phyloP scores from a whole-genome alignment of 768 basidiomycete species.

The Cyathus striatus region DNA sequence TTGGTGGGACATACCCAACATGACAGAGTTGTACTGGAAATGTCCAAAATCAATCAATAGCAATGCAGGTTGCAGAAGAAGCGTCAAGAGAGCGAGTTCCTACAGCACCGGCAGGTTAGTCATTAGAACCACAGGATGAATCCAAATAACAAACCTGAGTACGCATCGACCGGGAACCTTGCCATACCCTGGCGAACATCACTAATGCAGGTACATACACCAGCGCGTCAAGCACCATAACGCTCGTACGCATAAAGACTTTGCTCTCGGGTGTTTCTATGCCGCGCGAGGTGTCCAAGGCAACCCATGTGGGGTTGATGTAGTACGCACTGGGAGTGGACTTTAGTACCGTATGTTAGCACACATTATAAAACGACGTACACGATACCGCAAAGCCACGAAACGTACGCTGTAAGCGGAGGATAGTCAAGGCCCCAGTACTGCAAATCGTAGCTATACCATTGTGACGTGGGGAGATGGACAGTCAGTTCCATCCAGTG shows the following conservation, averaged over 20 bases:
- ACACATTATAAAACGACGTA: constrained; percentile 27
- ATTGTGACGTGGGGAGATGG: constrained; percentile 67
- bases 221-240: constrained; percentile 61
- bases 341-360: neutral
- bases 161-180: constrained; percentile 62
- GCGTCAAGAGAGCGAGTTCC: constrained; percentile 63
- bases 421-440: constrained; percentile 98
- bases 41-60: constrained; percentile 88
- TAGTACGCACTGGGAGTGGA: constrained; percentile 22
- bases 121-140: neutral
- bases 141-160: constrained; percentile 55
- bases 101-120: constrained; percentile 18
- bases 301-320: constrained; percentile 64
- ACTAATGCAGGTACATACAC: constrained; percentile 74
- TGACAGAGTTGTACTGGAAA: constrained; percentile 93
- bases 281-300: constrained; percentile 63
- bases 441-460: constrained; percentile 85
- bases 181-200: constrained; percentile 63
- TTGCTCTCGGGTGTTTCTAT: constrained; percentile 63
- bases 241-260: constrained; percentile 77
- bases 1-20: constrained; percentile 61
- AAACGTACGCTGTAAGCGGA: constrained; percentile 85
- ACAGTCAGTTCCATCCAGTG: constrained; percentile 94
- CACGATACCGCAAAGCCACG: constrained; percentile 79
- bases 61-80: constrained; percentile 81